Percentiles rank a stretch among this genome's conserved stretches.
Evolutionary conservation across 2,329 filamentous ascomycete genomes (phyloP).

Genomic region (Cyclaneusma minus): DNA sequence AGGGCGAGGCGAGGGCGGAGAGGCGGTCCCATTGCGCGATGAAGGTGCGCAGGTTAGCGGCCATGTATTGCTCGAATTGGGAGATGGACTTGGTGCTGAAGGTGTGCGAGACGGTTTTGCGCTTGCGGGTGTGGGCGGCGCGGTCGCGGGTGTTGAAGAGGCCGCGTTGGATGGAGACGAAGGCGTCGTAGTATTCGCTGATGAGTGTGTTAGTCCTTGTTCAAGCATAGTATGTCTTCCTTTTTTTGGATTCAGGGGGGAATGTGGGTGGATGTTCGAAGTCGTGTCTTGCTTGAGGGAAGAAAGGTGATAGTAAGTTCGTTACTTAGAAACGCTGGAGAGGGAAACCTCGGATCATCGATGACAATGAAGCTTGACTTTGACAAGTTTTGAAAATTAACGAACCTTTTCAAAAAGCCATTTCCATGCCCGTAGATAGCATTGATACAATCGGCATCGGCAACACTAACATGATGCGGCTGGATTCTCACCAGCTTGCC

Average conservation of each 20-base stretch:
- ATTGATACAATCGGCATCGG: constrained; percentile 63
- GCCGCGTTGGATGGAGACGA: constrained; percentile 72
- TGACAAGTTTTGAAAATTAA: too few species aligned
- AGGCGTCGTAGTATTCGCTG: constrained; percentile 80
- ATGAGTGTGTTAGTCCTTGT: too few species aligned
- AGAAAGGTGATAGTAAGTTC: too few species aligned
- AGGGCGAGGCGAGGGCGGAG: constrained; percentile 21
- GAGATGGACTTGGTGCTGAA: constrained; percentile 69
- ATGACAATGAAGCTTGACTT: too few species aligned
- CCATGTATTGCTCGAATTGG: constrained; percentile 83
- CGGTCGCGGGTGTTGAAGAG: constrained; percentile 83
- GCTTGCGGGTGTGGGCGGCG: constrained; percentile 70
- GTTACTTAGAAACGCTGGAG: too few species aligned
- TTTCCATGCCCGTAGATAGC: constrained; percentile 69
- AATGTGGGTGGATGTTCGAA: constrained; percentile 51
- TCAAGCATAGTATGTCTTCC: neutral
- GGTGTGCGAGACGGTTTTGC: constrained; percentile 76
- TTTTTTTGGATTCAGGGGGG: constrained; percentile 21
- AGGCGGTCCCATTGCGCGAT: constrained; percentile 58
- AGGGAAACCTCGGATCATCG: too few species aligned
- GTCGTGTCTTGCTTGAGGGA: too few species aligned
- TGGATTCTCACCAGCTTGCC: constrained; percentile 73
- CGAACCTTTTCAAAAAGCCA: constrained; percentile 58
- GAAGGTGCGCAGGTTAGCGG: constrained; percentile 61
- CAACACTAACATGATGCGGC: constrained; percentile 71